Evolutionary conservation across 2,329 filamentous ascomycete species (phyloP).

Genomic region (Hymenoscyphus occultus): DNA sequence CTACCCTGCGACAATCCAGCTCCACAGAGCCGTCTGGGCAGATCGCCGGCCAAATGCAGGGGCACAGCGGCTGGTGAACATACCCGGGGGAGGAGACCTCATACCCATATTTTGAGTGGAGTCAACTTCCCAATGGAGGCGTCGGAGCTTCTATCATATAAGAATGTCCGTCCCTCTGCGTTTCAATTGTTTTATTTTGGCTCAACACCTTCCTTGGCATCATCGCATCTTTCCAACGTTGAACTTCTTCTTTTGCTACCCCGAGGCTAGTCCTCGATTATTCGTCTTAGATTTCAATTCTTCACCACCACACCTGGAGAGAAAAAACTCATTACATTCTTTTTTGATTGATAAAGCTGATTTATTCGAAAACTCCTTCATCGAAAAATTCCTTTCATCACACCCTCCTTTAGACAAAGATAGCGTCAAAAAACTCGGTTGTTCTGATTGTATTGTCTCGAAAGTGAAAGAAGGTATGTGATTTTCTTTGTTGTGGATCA

Average conservation of each 20-base stretch:
- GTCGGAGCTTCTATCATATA: constrained; percentile 17
- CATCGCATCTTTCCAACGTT: constrained; percentile 15
- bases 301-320: not conserved
- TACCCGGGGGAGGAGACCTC: not conserved
- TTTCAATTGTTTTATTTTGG: constrained; percentile 14
- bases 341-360: constrained; percentile 5
- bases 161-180: constrained; percentile 16
- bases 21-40: constrained; percentile 2
- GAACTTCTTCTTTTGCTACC: constrained; percentile 12
- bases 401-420: not conserved
- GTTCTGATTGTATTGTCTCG: not conserved
- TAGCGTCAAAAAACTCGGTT: constrained; percentile 5
- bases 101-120: not conserved
- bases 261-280: constrained; percentile 26
- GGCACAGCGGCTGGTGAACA: not conserved
- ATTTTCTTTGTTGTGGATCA: constrained; percentile 3
- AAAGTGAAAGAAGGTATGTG: constrained; percentile 5
- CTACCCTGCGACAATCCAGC: constrained; percentile 1
- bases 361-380: constrained; percentile 2
- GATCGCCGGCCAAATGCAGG: constrained; percentile 1
- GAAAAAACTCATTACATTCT: not conserved
- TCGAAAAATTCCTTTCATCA: constrained; percentile 7
- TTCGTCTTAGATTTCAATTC: constrained; percentile 10
- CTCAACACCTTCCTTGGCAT: constrained; percentile 21
- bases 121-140: not conserved